Percentiles rank a stretch among this genome's conserved stretches.
Conservation (phyloP, 2,329 filamentous ascomycete genomes). For the Fusarium sororula region DNA sequence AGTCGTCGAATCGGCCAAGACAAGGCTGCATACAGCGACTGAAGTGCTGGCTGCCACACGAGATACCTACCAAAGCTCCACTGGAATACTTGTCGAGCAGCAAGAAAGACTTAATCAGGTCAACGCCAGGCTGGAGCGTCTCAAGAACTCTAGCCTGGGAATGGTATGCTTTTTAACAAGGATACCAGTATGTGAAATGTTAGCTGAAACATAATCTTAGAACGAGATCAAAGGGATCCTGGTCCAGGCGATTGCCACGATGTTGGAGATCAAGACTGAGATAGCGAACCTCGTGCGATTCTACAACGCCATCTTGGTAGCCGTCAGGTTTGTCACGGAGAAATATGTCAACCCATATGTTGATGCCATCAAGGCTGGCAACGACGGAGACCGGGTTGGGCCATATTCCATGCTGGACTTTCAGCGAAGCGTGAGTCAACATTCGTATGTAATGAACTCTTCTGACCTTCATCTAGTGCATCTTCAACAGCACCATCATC, state of each 20-base stretch:
- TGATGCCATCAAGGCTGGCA: neutral
- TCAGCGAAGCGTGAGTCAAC: neutral
- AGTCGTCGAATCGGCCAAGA: neutral
- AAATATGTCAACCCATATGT: neutral
- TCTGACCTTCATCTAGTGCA: neutral
- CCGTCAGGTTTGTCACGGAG: neutral
- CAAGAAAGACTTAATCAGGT: neutral
- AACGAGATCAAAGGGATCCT: neutral
- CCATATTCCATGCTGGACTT: neutral
- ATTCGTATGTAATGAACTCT: rapidly evolving
- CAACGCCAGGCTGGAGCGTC: neutral
- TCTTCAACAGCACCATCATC: neutral
- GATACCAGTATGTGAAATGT: no score
- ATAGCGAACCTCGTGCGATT: neutral
- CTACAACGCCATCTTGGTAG: neutral
- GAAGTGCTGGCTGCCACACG: neutral
- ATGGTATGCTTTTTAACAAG: neutral
- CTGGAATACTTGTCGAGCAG: neutral
- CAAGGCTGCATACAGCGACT: neutral
- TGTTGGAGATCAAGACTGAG: neutral
- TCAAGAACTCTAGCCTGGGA: neutral
- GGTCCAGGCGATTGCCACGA: neutral
- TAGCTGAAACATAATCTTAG: neutral
- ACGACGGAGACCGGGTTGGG: neutral
- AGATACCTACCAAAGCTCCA: neutral